These are phyloP conservation scores for Diacronema lutheri DNA, from an alignment of 78 protist genomes.

Conservation along the genomic window DNA sequence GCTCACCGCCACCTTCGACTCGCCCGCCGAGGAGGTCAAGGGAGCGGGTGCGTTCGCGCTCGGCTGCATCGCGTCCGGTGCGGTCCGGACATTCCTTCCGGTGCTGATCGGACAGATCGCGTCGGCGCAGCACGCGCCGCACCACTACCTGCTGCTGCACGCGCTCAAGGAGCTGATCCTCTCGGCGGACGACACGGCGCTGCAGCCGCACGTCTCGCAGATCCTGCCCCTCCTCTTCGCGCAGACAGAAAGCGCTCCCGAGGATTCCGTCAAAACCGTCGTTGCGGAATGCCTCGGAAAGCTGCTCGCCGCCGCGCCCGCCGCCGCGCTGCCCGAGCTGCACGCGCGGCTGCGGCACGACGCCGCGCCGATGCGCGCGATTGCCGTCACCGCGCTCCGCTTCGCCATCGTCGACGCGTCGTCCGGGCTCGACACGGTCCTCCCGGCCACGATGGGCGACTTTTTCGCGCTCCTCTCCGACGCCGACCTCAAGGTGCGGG, in stretches of 20 bases:
- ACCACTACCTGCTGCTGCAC: conserved; percentile 73
- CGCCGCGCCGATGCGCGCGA: conserved; percentile 27
- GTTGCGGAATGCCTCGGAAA: conserved; percentile 91
- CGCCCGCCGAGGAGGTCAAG: conserved; percentile 72
- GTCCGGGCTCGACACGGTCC: conserved; percentile 45
- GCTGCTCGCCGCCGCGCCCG: conserved; percentile 69
- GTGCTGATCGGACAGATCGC: conserved; percentile 57
- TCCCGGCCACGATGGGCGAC: conserved; percentile 16
- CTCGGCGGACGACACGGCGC: neutral
- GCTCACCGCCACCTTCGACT: conserved; percentile 48
- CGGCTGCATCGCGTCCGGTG: conserved; percentile 70
- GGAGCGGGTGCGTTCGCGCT: conserved; percentile 73
- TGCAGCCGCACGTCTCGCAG: conserved; percentile 47
- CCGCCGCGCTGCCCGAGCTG: conserved; percentile 57
- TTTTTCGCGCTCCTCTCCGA: conserved; percentile 64
- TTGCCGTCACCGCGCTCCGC: conserved; percentile 72
- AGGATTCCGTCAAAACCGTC: conserved; percentile 88
- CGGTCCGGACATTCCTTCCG: conserved; percentile 55
- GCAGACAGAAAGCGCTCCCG: conserved; percentile 55
- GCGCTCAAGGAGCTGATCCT: conserved; percentile 77
- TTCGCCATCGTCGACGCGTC: conserved; percentile 63
- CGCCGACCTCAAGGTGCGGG: conserved; percentile 47
- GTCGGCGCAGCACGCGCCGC: too few relatives aligned
- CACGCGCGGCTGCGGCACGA: neutral
- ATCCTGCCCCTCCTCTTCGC: conserved; percentile 59